Evolutionary conservation across 495 filamentous ascomycete species (phyloP), one percentile per base, ranked within the genome.

Genomic region (Aspergillus nidulans): DNA sequence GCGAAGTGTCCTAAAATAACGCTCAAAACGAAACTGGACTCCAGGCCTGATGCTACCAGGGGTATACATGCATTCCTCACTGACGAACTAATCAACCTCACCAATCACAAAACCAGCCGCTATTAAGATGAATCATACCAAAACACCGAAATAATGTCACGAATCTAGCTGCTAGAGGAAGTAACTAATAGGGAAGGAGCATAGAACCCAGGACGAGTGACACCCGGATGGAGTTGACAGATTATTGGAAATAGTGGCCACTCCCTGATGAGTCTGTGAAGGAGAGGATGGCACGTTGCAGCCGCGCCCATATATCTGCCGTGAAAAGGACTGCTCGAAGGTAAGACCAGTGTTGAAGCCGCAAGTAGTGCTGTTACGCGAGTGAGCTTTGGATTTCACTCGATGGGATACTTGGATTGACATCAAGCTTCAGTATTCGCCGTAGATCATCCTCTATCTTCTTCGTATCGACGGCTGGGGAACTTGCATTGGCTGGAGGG

Each of bases 401-500:
- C 8, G 68, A 51, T 28, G 63, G 60, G 48, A 77, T 53, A 38
- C 62, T 45, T 32, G 60, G 44, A 30, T 65, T 57, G 23, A 64
- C 66, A 58, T 76, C 70, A 55, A 82, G 62, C 54, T 81, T 81
- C 66, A 82, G 59, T 36, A 81, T 75, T 18, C 77, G 68, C n/a
- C 77, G 74, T 39, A 82, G 57, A 65, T 81, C 76, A 62, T 81
- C 75, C 63, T 81, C 79, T 56, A 82, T 78, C 36, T 72, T 65
- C 61, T 77, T 75, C 4, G 73, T 74, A 28, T 76, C 72, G 20
- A 67, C 12, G 7, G 62, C 41, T 49, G 64, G 67, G 7, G 64
- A 53, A 41, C 67, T 62, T 6, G 66, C 53, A 51, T 52, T 68
- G 0, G 53, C 51, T 1, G 69, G 58, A 50, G 65, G 52, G 7